phyloP scores from a whole-genome alignment of 208 protist species.

The Tritrichomonas musculus region DNA sequence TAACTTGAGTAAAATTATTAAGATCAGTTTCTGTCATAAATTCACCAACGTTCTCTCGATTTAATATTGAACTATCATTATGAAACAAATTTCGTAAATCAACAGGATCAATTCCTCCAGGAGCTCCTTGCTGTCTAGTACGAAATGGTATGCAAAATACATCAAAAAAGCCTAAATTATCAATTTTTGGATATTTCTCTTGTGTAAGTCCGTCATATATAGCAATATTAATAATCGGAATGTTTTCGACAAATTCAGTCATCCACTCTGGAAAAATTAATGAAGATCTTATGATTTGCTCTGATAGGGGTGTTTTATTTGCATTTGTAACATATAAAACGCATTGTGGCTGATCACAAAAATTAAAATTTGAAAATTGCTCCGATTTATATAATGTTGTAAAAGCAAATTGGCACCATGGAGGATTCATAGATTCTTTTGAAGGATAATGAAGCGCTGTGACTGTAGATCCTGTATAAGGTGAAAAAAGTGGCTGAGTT shows the following conservation, averaged over 20 bases:
- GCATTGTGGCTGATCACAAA: neutral
- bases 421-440: neutral
- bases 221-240: neutral
- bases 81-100: too few relatives aligned
- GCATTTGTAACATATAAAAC: neutral
- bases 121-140: too few relatives aligned
- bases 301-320: too few relatives aligned
- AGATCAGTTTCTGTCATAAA: too few relatives aligned
- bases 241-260: neutral
- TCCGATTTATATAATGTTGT: neutral
- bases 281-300: neutral
- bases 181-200: neutral
- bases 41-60: too few relatives aligned
- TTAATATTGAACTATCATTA: too few relatives aligned
- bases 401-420: neutral
- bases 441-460: neutral
- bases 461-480: neutral
- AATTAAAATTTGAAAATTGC: neutral
- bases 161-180: too few relatives aligned
- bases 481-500: neutral
- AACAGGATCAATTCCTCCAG: too few relatives aligned
- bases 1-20: too few relatives aligned
- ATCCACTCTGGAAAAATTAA: neutral
- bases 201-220: neutral
- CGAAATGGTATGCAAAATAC: too few relatives aligned